Evolutionary conservation across 306 rosid genomes (phyloP).

Genomic region (Acmispon strigosus): DNA sequence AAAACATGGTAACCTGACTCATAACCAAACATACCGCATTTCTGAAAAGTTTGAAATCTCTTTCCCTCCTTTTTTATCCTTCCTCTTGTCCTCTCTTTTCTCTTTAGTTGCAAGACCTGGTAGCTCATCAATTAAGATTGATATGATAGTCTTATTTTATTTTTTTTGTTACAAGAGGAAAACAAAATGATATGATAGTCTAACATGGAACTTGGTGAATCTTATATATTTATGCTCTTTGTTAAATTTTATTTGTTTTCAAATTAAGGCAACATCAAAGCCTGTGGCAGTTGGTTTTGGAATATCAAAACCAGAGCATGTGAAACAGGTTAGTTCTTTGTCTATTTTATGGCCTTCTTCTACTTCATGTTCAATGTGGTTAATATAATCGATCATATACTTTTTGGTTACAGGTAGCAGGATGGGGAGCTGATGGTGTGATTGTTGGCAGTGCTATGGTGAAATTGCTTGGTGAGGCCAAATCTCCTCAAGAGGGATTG

Average conservation of each 20-base stretch:
- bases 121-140: neutral
- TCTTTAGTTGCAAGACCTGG: neutral
- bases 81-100: neutral
- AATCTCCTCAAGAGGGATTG: conserved; percentile 77
- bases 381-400: neutral
- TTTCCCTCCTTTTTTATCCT: neutral
- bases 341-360: conserved; percentile 10
- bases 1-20: too few relatives aligned
- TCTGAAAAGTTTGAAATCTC: neutral
- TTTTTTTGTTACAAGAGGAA: too few relatives aligned
- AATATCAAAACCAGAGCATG: conserved; percentile 85
- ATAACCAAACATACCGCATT: neutral
- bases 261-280: conserved; percentile 58
- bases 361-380: neutral
- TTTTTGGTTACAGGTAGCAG: conserved; percentile 46
- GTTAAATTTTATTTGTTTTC: neutral
- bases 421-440: conserved; percentile 97
- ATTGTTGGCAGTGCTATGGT: conserved; percentile 95
- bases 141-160: too few relatives aligned
- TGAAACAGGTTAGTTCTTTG: conserved; percentile 52
- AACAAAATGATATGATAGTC: neutral
- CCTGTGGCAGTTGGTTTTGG: conserved; percentile 98
- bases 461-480: conserved; percentile 72
- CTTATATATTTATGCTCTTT: neutral
- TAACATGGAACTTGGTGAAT: conserved; percentile 18